Evolutionary conservation across 208 protist genomes (phyloP).

Genomic region (Crithidia sp.): DNA sequence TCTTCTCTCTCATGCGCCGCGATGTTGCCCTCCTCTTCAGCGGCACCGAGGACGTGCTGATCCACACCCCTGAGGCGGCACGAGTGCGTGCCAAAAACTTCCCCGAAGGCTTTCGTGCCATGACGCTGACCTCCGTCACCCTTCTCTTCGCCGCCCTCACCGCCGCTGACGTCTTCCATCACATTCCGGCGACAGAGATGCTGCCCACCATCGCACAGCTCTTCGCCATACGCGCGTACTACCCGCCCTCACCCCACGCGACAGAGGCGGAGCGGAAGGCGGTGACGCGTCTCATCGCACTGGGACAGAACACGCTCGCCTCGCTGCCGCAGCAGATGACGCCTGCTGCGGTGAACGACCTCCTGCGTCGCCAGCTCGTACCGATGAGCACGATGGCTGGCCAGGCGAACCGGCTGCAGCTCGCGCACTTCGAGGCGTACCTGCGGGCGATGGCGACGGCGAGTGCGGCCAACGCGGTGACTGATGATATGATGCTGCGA

Average conservation of each 20-base stretch:
- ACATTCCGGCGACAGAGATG: slow-evolving; percentile 26
- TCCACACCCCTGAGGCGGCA: slow-evolving; percentile 29
- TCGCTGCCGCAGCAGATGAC: slow-evolving; percentile 48
- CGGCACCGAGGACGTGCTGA: slow-evolving; percentile 37
- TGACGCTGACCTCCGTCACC: slow-evolving; percentile 34
- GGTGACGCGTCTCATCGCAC: slow-evolving; percentile 19
- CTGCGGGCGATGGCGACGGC: slow-evolving; percentile 61
- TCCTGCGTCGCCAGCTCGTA: slow-evolving; percentile 31
- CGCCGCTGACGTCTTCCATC: slow-evolving; percentile 31
- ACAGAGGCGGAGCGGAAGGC: slow-evolving; percentile 30
- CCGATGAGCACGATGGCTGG: slow-evolving; percentile 26
- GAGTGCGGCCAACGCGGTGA: slow-evolving; percentile 57
- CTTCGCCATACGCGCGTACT: slow-evolving; percentile 54
- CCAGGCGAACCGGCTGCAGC: slow-evolving; percentile 48
- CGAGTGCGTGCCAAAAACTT: slow-evolving; percentile 32
- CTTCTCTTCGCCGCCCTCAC: slow-evolving; percentile 49
- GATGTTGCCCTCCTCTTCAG: slow-evolving; percentile 25
- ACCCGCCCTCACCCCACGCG: slow-evolving; percentile 21
- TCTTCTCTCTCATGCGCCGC: slow-evolving; percentile 28
- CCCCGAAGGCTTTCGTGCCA: slow-evolving; percentile 31
- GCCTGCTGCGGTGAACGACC: slow-evolving; percentile 23
- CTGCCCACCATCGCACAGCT: slow-evolving; percentile 49
- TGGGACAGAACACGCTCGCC: slow-evolving; percentile 34
- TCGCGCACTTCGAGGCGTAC: slow-evolving; percentile 73
- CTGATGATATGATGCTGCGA: slow-evolving; percentile 57